Evolutionary conservation across 371 early-diverging fungal species (phyloP), one percentile per base, ranked within the genome.

Genomic region (Mortierella sp.): DNA sequence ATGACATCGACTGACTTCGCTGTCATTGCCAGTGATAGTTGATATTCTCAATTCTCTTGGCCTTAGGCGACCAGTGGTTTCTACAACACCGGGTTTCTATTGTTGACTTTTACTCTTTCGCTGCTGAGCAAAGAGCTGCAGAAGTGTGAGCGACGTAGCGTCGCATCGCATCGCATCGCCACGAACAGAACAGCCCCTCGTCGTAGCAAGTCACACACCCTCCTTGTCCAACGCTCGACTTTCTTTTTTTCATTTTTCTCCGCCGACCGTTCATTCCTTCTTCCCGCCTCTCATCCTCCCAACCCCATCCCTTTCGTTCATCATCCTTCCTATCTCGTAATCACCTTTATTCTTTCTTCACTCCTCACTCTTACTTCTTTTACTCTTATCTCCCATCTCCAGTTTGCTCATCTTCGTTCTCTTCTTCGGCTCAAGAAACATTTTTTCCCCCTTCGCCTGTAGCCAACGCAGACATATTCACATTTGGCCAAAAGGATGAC

Each of bases 271-370:
- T 50, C 54, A 48, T 28, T 50, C 52, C 31, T 11, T 47, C 50
- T 45, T 54, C 54, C 31, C 21, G 24, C 68, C 10, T n/a, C 34
- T n/a, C 42, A 38, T 68, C 65, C 48, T 11, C 70, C 47, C 52
- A 68, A 48, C 75, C 45, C 48, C 75, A 47, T 42, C 63, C 52
- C n/a, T 48, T 65, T 42, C 58, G 34, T 31, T 42, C 57, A 28
- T 44, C 75, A 58, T 60, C 75, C 47, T n/a, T 24, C 63, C 10
- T 60, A 44, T 63, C 63, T 48, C 48, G 38, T 60, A 34, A 42
- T 47, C 75, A n/a, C 26, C 34, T 13, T 68, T 38, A 7, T 26
- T 16, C 28, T 65, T 42, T n/a, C 34, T 52, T 70, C 31, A 26
- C 47, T 58, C 47, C 48, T 38, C 21, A 19, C 60, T 44, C 42